Conservation (phyloP, 768 basidiomycete genomes). For the Rhodotorula babjevae region DNA sequence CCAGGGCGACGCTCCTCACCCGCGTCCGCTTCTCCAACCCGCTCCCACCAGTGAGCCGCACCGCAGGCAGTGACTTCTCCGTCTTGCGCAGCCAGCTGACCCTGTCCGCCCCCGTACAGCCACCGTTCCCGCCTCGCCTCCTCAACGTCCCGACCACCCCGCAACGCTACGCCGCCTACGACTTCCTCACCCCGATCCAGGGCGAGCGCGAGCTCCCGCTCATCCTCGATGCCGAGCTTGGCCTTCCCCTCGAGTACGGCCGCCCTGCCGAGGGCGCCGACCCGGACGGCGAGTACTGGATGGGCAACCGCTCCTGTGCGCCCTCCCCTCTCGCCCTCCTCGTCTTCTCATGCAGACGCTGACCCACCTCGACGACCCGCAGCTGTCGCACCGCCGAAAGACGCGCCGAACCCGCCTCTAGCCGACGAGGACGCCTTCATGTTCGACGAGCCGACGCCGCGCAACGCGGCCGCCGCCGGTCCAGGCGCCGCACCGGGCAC, state of each 20-base stretch:
- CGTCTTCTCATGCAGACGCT: neutral
- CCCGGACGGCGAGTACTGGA: constrained; percentile 62
- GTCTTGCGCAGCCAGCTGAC: too few relatives aligned
- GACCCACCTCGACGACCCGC: neutral
- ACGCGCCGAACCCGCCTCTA: constrained; percentile 37
- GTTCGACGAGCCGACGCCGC: constrained; percentile 57
- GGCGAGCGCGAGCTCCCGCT: constrained; percentile 81
- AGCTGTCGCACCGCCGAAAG: constrained; percentile 24
- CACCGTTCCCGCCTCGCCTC: constrained; percentile 94
- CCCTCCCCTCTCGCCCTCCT: neutral
- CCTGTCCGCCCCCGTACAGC: constrained; percentile 43
- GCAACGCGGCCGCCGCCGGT: constrained; percentile 40
- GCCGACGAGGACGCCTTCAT: constrained; percentile 51
- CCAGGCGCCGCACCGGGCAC: neutral
- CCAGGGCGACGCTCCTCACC: constrained; percentile 81
- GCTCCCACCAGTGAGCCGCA: constrained; percentile 58
- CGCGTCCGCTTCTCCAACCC: constrained; percentile 92
- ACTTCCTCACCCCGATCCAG: constrained; percentile 74
- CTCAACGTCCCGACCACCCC: constrained; percentile 87
- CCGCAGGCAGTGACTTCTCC: rapidly evolving
- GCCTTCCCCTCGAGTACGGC: constrained; percentile 89
- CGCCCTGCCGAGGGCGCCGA: constrained; percentile 79
- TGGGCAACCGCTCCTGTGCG: constrained; percentile 25
- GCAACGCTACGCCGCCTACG: constrained; percentile 76
- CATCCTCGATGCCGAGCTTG: constrained; percentile 93